phyloP scores from a whole-genome alignment of 768 basidiomycete genomes.

The Auriculariales sp. region DNA sequence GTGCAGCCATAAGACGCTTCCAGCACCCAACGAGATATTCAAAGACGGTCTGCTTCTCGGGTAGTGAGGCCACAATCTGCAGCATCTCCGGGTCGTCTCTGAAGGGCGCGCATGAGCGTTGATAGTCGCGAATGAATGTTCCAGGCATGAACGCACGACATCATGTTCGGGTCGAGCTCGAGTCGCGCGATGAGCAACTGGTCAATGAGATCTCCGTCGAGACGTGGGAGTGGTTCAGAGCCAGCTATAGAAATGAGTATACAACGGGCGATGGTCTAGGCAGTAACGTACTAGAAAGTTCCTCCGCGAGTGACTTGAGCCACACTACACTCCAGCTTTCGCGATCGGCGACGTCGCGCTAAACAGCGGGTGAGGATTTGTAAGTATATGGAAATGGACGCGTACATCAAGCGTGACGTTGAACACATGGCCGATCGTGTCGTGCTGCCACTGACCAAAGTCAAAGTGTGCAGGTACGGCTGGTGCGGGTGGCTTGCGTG shows the following conservation, averaged over 20 bases:
- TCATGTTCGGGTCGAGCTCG: constrained; percentile 56
- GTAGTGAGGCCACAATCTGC: constrained; percentile 61
- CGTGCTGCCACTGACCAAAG: constrained; percentile 56
- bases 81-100: constrained; percentile 69
- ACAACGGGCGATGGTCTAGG: background rate
- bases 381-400: constrained; percentile 5
- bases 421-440: constrained; percentile 50
- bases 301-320: constrained; percentile 62
- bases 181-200: constrained; percentile 72
- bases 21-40: constrained; percentile 86
- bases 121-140: constrained; percentile 4
- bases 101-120: constrained; percentile 1
- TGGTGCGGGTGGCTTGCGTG: constrained; percentile 29
- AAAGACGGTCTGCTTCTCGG: constrained; percentile 63
- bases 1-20: constrained; percentile 62
- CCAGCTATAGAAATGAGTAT: constrained; percentile 4
- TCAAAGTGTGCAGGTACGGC: constrained; percentile 29
- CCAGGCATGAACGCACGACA: constrained; percentile 38
- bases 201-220: constrained; percentile 52
- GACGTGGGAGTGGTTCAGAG: constrained; percentile 22
- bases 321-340: constrained; percentile 61
- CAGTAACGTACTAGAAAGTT: constrained; percentile 36
- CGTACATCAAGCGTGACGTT: constrained; percentile 69
- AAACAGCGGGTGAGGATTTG: constrained; percentile 7
- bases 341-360: constrained; percentile 45